Evolutionary conservation across 1,284 basidiomycete species (phyloP).

Genomic region (Ganoderma resinaceum): DNA sequence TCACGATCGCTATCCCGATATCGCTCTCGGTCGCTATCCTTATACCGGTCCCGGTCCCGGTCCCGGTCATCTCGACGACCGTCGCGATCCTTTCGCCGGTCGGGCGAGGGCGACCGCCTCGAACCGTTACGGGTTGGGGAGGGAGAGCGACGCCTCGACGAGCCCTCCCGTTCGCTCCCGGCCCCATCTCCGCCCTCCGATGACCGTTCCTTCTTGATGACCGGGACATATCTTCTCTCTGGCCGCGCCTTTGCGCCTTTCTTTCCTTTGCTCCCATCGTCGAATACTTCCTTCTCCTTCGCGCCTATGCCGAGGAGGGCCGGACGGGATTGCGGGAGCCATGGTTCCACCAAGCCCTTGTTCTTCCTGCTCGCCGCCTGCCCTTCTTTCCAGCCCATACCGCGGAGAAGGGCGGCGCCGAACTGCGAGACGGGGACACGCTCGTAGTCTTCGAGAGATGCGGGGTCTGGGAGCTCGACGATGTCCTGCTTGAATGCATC

Average conservation of each 20-base stretch:
- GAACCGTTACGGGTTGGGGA: conserved; percentile 34
- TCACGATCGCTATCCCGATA: conserved; percentile 26
- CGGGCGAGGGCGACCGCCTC: conserved; percentile 40
- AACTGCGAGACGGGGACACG: conserved; percentile 94
- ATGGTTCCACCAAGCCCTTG: conserved; percentile 68
- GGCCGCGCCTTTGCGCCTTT: conserved; percentile 48
- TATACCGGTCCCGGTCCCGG: conserved; percentile 38
- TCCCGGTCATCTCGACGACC: conserved; percentile 34
- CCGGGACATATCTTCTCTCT: conserved; percentile 78
- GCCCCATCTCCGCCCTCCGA: conserved; percentile 36
- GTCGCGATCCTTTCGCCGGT: conserved; percentile 41
- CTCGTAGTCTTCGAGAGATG: conserved; percentile 87
- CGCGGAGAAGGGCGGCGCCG: conserved; percentile 91
- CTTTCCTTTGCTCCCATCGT: conserved; percentile 66
- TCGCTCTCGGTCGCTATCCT: conserved; percentile 31
- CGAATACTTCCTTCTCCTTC: conserved; percentile 77
- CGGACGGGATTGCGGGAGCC: conserved; percentile 82
- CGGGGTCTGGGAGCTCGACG: conserved; percentile 74
- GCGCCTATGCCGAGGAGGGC: conserved; percentile 91
- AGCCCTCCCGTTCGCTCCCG: conserved; percentile 31
- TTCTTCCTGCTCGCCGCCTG: conserved; percentile 67
- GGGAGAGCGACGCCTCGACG: conserved; percentile 34
- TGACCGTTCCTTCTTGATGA: conserved; percentile 65
- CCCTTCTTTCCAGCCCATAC: conserved; percentile 97
- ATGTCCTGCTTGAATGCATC: conserved; percentile 87